Evolutionary conservation across 2,329 filamentous ascomycete species (phyloP), one percentile per base, ranked within the genome.

Genomic region (Colletotrichum sp.): DNA sequence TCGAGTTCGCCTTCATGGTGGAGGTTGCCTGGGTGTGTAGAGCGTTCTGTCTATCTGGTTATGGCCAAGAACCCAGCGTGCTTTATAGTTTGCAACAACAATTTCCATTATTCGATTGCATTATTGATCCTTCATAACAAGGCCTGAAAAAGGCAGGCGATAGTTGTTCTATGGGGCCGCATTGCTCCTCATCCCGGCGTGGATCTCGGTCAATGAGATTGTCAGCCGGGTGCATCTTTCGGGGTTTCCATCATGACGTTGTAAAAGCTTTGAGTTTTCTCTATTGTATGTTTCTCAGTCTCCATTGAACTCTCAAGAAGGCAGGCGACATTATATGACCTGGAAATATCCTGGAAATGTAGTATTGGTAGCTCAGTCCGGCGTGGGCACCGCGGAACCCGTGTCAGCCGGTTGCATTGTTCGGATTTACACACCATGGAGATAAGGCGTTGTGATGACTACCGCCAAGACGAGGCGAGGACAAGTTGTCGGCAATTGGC

Each of bases 61-160:
- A 2, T 21, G 43, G 10, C n/a, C 12, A 21, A 52, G 43, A 52
- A 7, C 0, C n/a, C n/a, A 0, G n/a, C 4, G 10, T 1, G n/a
- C 3, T 52, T 52, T 52, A 52, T 52, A 52, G 43, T 21, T 52
- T 21, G n/a, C 43, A 12, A 48, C 3, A 7, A 21, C n/a, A n/a
- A n/a, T n/a, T n/a, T n/a, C n/a, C n/a, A n/a, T n/a, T n/a, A n/a
- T n/a, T n/a, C n/a, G n/a, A n/a, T n/a, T n/a, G n/a, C n/a, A n/a
- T n/a, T n/a, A n/a, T n/a, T n/a, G n/a, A n/a, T n/a, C n/a, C n/a
- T n/a, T n/a, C n/a, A n/a, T n/a, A 12, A 48, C 3, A 7, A 21
- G 43, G 5, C 3, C 43, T 48, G n/a, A 48, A 21, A 48, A 21
- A 13, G n/a, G 43, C 43, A 48, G 43, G 10, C n/a, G 43, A 2